These are phyloP conservation scores for Nematocida minor DNA, from an alignment of 371 early-diverging fungal genomes.

Conservation along the genomic window DNA sequence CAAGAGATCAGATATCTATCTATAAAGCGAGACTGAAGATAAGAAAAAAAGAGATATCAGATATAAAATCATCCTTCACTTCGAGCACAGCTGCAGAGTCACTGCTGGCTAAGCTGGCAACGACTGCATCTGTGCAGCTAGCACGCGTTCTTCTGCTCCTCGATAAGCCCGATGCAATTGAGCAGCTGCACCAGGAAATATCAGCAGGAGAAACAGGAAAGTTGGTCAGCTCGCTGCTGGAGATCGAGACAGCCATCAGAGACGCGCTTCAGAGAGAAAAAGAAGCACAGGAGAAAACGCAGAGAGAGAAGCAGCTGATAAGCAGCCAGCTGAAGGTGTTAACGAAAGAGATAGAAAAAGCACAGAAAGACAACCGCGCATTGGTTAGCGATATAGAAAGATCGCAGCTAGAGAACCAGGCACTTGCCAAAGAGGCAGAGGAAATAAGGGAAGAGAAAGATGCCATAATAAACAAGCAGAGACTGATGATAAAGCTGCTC, in stretches of 20 bases:
- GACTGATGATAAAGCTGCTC: slow-evolving; percentile 29
- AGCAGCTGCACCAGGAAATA: slow-evolving; percentile 3
- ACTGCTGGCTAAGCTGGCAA: slow-evolving; percentile 14
- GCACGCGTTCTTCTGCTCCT: slow-evolving; percentile 22
- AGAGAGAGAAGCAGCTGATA: neutral
- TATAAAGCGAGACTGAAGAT: neutral
- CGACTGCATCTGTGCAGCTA: slow-evolving; percentile 3
- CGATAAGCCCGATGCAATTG: neutral
- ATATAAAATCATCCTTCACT: neutral
- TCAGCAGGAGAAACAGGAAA: neutral
- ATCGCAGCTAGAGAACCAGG: neutral
- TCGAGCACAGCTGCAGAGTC: neutral
- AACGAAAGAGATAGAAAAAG: neutral
- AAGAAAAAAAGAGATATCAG: slow-evolving; percentile 23
- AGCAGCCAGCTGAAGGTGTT: neutral
- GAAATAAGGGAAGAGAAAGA: slow-evolving; percentile 31
- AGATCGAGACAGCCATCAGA: slow-evolving; percentile 14
- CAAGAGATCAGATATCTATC: neutral
- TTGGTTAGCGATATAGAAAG: slow-evolving; percentile 4
- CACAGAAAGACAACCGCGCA: neutral
- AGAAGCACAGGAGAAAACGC: neutral
- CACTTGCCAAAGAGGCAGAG: slow-evolving; percentile 1
- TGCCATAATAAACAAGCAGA: slow-evolving; percentile 35
- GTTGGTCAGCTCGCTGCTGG: neutral
- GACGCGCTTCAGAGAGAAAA: neutral